These are phyloP conservation scores for Schizonepeta tenuifolia DNA, from an alignment of 257 asterid species.

Conservation along the genomic window DNA sequence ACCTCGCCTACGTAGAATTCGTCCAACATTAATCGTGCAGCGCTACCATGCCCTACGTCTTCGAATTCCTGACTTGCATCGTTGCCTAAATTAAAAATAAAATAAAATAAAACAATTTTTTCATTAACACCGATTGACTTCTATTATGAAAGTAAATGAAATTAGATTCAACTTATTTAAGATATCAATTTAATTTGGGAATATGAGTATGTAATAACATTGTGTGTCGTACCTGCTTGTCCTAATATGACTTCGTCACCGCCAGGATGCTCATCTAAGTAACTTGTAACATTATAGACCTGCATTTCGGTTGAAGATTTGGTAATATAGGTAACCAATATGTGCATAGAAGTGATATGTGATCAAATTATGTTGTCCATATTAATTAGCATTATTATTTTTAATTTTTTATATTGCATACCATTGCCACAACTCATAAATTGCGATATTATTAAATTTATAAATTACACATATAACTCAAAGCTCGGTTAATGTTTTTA, in stretches of 20 bases:
- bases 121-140: too few relatives aligned
- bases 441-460: too few relatives aligned
- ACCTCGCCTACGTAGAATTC: conserved; percentile 73
- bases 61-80: conserved; percentile 83
- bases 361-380: too few relatives aligned
- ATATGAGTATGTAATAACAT: too few relatives aligned
- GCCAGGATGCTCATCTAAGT: conserved; percentile 78
- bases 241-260: conserved; percentile 65
- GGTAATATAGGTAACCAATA: not conserved
- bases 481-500: too few relatives aligned
- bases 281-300: conserved; percentile 69
- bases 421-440: too few relatives aligned
- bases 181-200: not conserved
- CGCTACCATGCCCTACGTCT: conserved; percentile 81
- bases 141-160: not conserved
- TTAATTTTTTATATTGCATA: too few relatives aligned
- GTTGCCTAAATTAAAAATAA: conserved; percentile 41
- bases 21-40: conserved; percentile 79
- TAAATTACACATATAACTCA: too few relatives aligned
- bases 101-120: not conserved
- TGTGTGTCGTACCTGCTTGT: conserved; percentile 60
- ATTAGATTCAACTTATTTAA: not conserved
- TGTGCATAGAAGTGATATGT: too few relatives aligned
- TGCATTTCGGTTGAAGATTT: not conserved
- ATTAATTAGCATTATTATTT: too few relatives aligned